Percentiles rank a stretch among this genome's conserved stretches.
Conservation (phyloP, 257 asterid species). For the Salvia hispanica region DNA sequence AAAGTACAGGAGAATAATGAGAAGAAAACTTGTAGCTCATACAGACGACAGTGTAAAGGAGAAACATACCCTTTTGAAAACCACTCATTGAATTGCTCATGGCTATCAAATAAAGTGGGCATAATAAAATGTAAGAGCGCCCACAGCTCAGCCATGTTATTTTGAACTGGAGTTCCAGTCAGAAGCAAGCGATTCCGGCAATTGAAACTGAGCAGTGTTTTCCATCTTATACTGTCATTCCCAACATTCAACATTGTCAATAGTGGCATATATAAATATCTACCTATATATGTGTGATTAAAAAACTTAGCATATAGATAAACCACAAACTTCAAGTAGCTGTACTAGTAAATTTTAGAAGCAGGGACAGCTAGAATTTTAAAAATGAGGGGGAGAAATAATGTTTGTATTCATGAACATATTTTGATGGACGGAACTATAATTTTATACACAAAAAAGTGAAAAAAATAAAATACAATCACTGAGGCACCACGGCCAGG, state of each 20-base stretch:
- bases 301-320: conserved; percentile 24
- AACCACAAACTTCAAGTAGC: conserved; percentile 12
- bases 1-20: conserved; percentile 38
- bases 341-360: conserved; percentile 3
- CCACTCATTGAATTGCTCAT: conserved; percentile 98
- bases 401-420: no score
- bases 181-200: conserved; percentile 97
- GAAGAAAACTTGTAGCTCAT: conserved; percentile 11
- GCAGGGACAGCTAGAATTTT: no score
- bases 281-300: conserved; percentile 3
- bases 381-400: no score
- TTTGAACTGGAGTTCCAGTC: conserved; percentile 98
- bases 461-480: no score
- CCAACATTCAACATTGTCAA: conserved; percentile 39
- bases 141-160: conserved; percentile 99
- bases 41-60: conserved; percentile 10
- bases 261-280: conserved; percentile 15
- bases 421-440: no score
- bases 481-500: no score
- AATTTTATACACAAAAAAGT: no score
- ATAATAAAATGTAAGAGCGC: conserved; percentile 94
- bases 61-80: conserved; percentile 89
- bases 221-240: conserved; percentile 92
- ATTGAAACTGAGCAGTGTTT: conserved; percentile 93
- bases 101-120: conserved; percentile 98